These are phyloP conservation scores for Heliamphora pulchella DNA, from an alignment of 179 eudicot genomes.

Conservation along the genomic window DNA sequence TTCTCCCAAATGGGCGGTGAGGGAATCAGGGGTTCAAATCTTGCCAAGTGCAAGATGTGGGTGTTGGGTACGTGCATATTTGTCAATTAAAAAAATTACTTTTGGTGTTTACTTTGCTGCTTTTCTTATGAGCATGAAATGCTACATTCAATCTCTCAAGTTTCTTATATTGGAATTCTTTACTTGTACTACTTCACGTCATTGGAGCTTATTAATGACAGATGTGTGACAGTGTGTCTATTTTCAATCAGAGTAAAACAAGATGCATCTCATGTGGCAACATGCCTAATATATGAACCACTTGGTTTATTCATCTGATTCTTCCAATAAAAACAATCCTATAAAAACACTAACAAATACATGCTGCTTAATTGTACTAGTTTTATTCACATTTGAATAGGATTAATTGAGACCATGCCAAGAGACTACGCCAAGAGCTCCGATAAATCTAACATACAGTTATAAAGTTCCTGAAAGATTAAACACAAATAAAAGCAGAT, in stretches of 20 bases:
- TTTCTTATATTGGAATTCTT: background rate
- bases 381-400: background rate
- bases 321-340: background rate
- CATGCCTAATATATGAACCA: background rate
- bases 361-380: background rate
- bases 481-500: too few species aligned
- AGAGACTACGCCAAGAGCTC: background rate
- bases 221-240: background rate
- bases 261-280: background rate
- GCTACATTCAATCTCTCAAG: background rate
- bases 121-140: background rate
- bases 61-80: too few species aligned
- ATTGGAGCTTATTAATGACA: background rate
- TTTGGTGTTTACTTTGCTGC: background rate
- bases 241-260: background rate
- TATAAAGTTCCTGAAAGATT: background rate
- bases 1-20: too few species aligned
- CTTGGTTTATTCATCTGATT: background rate
- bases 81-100: too few species aligned
- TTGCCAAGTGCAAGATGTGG: too few species aligned
- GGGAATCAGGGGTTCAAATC: too few species aligned
- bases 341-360: background rate
- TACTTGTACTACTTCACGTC: background rate
- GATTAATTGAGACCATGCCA: background rate
- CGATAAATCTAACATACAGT: background rate